Conservation (phyloP, 208 protist species). For the Crithidia brevicula region DNA sequence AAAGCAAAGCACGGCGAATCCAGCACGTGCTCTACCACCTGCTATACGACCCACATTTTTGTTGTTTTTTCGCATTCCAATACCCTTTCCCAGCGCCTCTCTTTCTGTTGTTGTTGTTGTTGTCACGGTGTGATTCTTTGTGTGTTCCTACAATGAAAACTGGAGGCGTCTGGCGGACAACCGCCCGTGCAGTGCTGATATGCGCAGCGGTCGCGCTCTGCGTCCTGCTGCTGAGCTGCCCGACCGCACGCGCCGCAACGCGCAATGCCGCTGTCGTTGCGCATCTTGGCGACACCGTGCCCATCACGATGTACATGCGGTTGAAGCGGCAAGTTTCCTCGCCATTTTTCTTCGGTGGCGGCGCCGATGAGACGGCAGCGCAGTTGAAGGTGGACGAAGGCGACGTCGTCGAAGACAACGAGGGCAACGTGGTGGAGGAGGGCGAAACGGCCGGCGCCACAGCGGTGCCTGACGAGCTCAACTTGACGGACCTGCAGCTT, state of each 20-base stretch:
- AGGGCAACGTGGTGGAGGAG: slow-evolving; percentile 23
- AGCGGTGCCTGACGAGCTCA: slow-evolving; percentile 8
- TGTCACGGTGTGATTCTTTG: neutral
- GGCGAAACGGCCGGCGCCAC: slow-evolving; percentile 9
- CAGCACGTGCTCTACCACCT: no score
- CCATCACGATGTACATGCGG: slow-evolving; percentile 70
- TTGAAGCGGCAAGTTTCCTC: slow-evolving; percentile 30
- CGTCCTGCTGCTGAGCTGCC: neutral
- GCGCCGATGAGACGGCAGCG: neutral
- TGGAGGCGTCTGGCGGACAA: no score
- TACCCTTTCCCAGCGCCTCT: no score
- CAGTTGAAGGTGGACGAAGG: slow-evolving; percentile 15
- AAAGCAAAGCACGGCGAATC: no score
- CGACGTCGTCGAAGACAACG: slow-evolving; percentile 17
- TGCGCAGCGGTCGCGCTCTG: neutral
- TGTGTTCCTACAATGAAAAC: neutral
- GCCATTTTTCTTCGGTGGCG: slow-evolving; percentile 26
- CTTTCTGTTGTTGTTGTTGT: neutral
- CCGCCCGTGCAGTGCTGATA: neutral
- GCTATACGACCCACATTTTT: no score
- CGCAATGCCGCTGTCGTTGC: neutral
- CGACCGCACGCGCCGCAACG: neutral
- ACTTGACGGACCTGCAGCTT: slow-evolving; percentile 16
- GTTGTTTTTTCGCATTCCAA: no score
- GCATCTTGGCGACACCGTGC: slow-evolving; percentile 55